These are phyloP conservation scores for Nicotiana undulata DNA, from an alignment of 257 asterid genomes.

Conservation along the genomic window DNA sequence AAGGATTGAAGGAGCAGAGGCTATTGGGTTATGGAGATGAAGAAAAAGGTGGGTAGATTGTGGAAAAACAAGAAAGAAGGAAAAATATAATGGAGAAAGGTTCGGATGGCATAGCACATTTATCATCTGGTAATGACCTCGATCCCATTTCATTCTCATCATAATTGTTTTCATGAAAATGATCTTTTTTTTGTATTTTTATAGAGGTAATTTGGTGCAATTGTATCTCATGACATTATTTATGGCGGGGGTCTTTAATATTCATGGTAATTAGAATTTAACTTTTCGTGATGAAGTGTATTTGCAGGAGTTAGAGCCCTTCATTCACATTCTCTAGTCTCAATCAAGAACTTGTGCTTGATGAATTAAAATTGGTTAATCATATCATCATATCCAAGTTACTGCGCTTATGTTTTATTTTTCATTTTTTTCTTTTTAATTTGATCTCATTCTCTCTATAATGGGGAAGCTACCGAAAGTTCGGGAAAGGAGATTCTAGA, in stretches of 20 bases:
- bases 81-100: slow-evolving; percentile 44
- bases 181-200: too few relatives aligned
- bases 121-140: slow-evolving; percentile 20
- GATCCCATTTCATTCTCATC: background rate
- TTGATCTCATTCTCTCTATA: background rate
- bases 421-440: background rate
- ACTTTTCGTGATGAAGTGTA: background rate
- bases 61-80: slow-evolving; percentile 55
- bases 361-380: background rate
- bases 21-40: background rate
- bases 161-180: background rate
- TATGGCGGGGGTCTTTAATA: too few relatives aligned
- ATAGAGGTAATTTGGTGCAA: too few relatives aligned
- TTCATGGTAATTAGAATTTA: background rate
- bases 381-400: too few relatives aligned
- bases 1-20: background rate
- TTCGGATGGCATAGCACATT: slow-evolving; percentile 31
- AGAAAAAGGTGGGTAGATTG: slow-evolving; percentile 6
- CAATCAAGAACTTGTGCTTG: background rate
- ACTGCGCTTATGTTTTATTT: too few relatives aligned
- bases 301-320: background rate
- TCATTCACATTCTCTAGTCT: background rate
- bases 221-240: background rate
- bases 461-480: background rate
- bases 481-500: background rate